Conservation (phyloP, 2,329 filamentous ascomycete genomes). For the Apiospora marii region DNA sequence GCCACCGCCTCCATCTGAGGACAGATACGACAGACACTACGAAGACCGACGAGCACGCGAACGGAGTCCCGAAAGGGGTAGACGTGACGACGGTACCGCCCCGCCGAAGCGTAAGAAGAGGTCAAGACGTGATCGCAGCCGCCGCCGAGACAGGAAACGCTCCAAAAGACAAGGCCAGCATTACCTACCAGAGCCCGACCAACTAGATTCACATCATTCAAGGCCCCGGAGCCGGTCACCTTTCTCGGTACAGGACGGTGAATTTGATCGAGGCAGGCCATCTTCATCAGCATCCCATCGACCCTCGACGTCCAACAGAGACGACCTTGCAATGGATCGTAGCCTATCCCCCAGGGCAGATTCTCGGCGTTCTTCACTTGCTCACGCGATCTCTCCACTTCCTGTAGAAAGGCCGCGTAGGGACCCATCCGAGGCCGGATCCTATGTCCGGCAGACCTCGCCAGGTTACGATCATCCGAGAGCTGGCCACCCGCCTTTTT, state of each 20-base stretch:
- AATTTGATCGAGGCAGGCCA: slow-evolving; percentile 33
- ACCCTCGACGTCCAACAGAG: slow-evolving; percentile 30
- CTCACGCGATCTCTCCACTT: slow-evolving; percentile 41
- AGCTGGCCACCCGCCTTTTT: slow-evolving; percentile 37
- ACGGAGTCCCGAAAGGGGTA: slow-evolving; percentile 48
- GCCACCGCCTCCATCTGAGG: slow-evolving; percentile 39
- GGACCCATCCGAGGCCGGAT: slow-evolving; percentile 36
- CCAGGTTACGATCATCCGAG: slow-evolving; percentile 36
- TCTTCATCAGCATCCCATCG: slow-evolving; percentile 30
- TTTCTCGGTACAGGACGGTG: slow-evolving; percentile 33
- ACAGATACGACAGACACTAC: slow-evolving; percentile 42
- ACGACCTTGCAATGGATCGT: slow-evolving; percentile 36
- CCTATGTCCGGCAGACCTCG: slow-evolving; percentile 37
- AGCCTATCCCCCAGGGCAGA: slow-evolving; percentile 39
- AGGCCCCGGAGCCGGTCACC: slow-evolving; percentile 40
- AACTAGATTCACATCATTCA: slow-evolving; percentile 33
- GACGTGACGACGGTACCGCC: slow-evolving; percentile 44
- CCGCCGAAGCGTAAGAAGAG: slow-evolving; percentile 47
- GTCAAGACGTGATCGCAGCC: slow-evolving; percentile 49
- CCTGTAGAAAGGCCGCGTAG: slow-evolving; percentile 33
- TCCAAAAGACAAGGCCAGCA: slow-evolving; percentile 33
- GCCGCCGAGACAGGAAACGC: slow-evolving; percentile 40
- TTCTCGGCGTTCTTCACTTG: slow-evolving; percentile 42
- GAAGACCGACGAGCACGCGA: slow-evolving; percentile 46
- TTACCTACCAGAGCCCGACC: slow-evolving; percentile 30